Percentiles rank a stretch among this genome's conserved stretches.
These are phyloP conservation scores for Apophysomyces sp. DNA, from an alignment of 371 early-diverging fungal species.

Conservation along the genomic window DNA sequence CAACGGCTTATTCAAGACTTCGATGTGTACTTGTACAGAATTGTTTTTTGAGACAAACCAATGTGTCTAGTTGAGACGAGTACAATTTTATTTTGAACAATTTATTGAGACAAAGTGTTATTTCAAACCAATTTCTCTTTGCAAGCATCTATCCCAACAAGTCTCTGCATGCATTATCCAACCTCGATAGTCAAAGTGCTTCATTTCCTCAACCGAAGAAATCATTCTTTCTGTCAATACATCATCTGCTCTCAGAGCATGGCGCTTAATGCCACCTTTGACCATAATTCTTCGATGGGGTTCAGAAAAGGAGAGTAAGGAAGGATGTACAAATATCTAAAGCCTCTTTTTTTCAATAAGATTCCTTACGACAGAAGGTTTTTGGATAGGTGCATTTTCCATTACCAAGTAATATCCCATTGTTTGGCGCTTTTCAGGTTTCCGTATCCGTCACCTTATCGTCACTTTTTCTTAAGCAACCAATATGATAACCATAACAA, in stretches of 20 bases:
- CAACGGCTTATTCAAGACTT: too few species aligned
- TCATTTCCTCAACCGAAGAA: constrained; percentile 4
- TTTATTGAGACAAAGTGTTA: not conserved
- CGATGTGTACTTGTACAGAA: too few species aligned
- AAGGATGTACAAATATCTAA: not conserved
- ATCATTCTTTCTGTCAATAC: constrained; percentile 5
- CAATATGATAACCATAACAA: too few species aligned
- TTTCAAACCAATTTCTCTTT: not conserved
- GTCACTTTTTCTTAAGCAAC: too few species aligned
- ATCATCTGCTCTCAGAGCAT: constrained; percentile 5
- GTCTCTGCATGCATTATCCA: not conserved
- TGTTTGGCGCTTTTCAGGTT: too few species aligned
- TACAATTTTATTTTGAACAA: too few species aligned
- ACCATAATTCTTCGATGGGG: not conserved
- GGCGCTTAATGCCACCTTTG: constrained; percentile 1
- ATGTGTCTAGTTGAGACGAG: not conserved
- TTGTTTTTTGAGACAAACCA: too few species aligned
- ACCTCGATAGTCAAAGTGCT: constrained; percentile 6
- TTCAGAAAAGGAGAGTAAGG: constrained; percentile 1
- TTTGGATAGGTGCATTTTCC: too few species aligned
- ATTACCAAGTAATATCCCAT: too few species aligned
- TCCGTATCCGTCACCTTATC: too few species aligned
- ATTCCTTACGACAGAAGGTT: not conserved
- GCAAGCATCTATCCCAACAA: not conserved
- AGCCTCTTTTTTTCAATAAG: not conserved